Evolutionary conservation across 208 protist species (phyloP).

Genomic region (Vickermania ingenoplastis): DNA sequence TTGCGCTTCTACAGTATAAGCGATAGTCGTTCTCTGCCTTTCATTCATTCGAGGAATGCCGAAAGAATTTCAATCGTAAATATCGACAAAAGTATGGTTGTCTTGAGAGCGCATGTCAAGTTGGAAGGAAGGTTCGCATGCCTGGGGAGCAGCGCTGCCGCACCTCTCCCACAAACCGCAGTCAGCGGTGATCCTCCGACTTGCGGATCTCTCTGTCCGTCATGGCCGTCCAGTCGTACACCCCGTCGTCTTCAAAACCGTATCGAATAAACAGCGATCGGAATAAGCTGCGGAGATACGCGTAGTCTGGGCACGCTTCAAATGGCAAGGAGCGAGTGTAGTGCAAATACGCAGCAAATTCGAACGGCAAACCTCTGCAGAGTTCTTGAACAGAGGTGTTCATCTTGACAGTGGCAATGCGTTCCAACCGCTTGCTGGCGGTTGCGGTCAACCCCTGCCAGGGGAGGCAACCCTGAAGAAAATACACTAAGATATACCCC

Average conservation of each 20-base stretch:
- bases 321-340: constrained; percentile 57
- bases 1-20: too few relatives aligned
- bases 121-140: too few relatives aligned
- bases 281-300: constrained; percentile 88
- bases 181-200: too few relatives aligned
- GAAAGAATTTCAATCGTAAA: too few relatives aligned
- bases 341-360: constrained; percentile 44
- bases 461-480: constrained; percentile 94
- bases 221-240: constrained; percentile 34
- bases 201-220: background rate
- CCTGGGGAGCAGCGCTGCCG: too few relatives aligned
- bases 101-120: too few relatives aligned
- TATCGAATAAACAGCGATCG: constrained; percentile 90
- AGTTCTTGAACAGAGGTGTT: constrained; percentile 36
- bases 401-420: constrained; percentile 54
- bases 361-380: constrained; percentile 30
- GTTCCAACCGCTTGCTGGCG: constrained; percentile 23
- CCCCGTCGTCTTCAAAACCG: constrained; percentile 88
- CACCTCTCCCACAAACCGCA: too few relatives aligned
- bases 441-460: constrained; percentile 84
- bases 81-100: too few relatives aligned
- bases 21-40: too few relatives aligned
- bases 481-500: constrained; percentile 96
- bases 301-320: constrained; percentile 70
- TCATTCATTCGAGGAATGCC: too few relatives aligned